Conservation (phyloP, 805 yeast genomes). For the Yamadazyma ubonensis region DNA sequence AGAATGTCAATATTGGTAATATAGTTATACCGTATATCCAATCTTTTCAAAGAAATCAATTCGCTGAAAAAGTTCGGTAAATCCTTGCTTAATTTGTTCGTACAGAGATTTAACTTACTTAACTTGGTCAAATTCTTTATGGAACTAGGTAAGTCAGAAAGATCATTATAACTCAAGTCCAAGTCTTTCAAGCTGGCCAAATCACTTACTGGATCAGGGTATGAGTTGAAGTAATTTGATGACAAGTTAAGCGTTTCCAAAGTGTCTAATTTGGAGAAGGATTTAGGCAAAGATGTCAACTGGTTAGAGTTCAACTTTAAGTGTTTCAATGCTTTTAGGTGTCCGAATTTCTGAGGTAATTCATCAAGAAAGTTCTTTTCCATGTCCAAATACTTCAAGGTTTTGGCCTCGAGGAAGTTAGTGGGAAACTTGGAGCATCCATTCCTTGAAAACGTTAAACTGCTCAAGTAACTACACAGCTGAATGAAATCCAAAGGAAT, state of each 20-base stretch:
- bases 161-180: conserved; percentile 79
- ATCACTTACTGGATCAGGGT: conserved; percentile 65
- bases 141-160: conserved; percentile 58
- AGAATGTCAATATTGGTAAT: conserved; percentile 54
- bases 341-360: conserved; percentile 56
- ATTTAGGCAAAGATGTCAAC: conserved; percentile 57
- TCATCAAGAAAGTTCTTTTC: conserved; percentile 74
- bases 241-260: conserved; percentile 69
- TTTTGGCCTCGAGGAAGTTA: conserved; percentile 67
- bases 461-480: conserved; percentile 67
- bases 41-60: conserved; percentile 57
- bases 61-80: conserved; percentile 54
- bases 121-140: conserved; percentile 60
- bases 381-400: conserved; percentile 65
- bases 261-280: conserved; percentile 54
- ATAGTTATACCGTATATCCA: conserved; percentile 77
- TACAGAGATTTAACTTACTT: conserved; percentile 69
- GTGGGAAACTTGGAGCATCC: conserved; percentile 74
- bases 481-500: conserved; percentile 85
- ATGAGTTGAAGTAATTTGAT: conserved; percentile 64
- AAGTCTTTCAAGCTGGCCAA: conserved; percentile 60
- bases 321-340: conserved; percentile 52
- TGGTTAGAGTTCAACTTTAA: conserved; percentile 77
- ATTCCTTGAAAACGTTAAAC: conserved; percentile 66
- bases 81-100: conserved; percentile 57